Conservation (phyloP, 2,329 filamentous ascomycete species). For the Immersiporthe knoxdaviesiana region DNA sequence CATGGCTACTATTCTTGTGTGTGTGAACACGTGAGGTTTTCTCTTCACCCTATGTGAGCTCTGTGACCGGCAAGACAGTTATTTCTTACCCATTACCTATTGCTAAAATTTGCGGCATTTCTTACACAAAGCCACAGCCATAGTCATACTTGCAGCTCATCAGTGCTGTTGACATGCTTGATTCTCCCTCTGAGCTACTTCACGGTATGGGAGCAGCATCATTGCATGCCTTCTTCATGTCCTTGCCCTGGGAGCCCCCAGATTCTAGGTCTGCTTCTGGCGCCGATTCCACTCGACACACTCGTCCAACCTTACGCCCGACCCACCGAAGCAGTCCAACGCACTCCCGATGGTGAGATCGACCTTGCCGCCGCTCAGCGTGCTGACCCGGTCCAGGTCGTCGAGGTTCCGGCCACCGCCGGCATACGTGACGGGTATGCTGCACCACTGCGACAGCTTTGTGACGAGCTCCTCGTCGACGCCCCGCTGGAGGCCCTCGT, state of each 20-base stretch:
- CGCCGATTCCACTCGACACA: constrained; percentile 83
- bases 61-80: not conserved
- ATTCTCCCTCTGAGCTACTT: not conserved
- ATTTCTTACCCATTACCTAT: not conserved
- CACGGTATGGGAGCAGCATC: not conserved
- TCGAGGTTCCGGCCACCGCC: constrained; percentile 84
- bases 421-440: constrained; percentile 92
- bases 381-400: constrained; percentile 82
- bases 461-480: constrained; percentile 85
- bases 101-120: not conserved
- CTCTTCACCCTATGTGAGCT: not conserved
- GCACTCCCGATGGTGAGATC: constrained; percentile 97
- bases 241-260: not conserved
- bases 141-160: not conserved
- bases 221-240: no score
- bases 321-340: constrained; percentile 92
- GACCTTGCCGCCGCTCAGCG: constrained; percentile 77
- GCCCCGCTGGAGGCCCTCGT: constrained; percentile 89
- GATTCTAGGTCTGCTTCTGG: constrained; percentile 37
- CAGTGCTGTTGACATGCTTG: not conserved
- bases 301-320: constrained; percentile 82
- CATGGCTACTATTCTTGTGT: not conserved
- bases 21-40: not conserved
- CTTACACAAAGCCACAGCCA: not conserved
- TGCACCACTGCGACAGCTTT: constrained; percentile 81